Evolutionary conservation across 2,329 filamentous ascomycete genomes (phyloP).

Genomic region (Davidsoniella neocaledoniae): DNA sequence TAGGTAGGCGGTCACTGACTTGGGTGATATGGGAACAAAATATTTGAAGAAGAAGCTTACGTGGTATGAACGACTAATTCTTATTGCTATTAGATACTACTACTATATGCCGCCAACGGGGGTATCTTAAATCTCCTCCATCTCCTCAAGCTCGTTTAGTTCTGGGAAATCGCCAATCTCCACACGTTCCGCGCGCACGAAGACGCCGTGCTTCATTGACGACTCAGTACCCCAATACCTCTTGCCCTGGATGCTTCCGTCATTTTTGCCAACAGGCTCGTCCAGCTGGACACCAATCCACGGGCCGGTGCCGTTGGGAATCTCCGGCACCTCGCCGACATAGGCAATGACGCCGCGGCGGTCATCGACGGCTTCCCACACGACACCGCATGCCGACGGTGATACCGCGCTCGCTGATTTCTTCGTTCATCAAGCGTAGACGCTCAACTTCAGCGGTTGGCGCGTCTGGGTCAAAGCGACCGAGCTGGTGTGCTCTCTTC

Average conservation of each 20-base stretch:
- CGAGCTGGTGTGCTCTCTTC: slow-evolving; percentile 92
- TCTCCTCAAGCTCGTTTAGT: slow-evolving; percentile 58
- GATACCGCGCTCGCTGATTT: slow-evolving; percentile 54
- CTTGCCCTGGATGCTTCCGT: slow-evolving; percentile 50
- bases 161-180: slow-evolving; percentile 58
- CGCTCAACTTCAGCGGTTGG: slow-evolving; percentile 58
- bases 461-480: slow-evolving; percentile 81
- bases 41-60: too few species aligned
- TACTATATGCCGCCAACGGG: not conserved
- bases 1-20: too few species aligned
- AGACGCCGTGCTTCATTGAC: slow-evolving; percentile 54
- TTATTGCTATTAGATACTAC: too few species aligned
- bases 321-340: slow-evolving; percentile 58
- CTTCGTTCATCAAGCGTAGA: slow-evolving; percentile 48
- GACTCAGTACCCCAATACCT: slow-evolving; percentile 55
- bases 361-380: slow-evolving; percentile 48
- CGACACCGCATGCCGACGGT: slow-evolving; percentile 45
- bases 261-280: slow-evolving; percentile 69
- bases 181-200: slow-evolving; percentile 62
- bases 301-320: slow-evolving; percentile 41
- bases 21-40: too few species aligned
- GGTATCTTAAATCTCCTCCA: slow-evolving; percentile 47
- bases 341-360: slow-evolving; percentile 55
- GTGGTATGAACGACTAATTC: too few species aligned
- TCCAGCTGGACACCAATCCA: slow-evolving; percentile 66